phyloP scores from a whole-genome alignment of 352 stramenopile species.

The Phytophthora hibernalis region DNA sequence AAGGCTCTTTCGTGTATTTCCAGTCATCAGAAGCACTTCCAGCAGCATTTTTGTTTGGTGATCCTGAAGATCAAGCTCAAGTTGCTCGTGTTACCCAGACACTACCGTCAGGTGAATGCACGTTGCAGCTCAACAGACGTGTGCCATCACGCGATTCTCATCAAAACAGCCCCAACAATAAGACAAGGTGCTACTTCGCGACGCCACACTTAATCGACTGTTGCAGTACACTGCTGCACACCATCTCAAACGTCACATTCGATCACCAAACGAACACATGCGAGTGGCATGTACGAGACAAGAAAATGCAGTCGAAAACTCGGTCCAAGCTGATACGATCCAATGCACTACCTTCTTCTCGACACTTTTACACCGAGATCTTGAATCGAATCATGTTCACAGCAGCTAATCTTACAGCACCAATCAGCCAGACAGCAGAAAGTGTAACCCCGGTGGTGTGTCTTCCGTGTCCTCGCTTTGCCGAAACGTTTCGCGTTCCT shows the following conservation, averaged over 20 bases:
- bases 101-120: conserved; percentile 41
- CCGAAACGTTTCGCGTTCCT: conserved; percentile 17
- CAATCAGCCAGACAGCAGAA: conserved; percentile 12
- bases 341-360: conserved; percentile 15
- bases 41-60: conserved; percentile 8
- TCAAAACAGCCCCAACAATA: conserved; percentile 8
- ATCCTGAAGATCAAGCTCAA: conserved; percentile 39
- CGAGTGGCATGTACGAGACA: conserved; percentile 26
- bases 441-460: not conserved
- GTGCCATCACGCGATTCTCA: conserved; percentile 9
- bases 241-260: conserved; percentile 42
- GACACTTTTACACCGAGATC: conserved; percentile 45
- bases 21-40: conserved; percentile 26
- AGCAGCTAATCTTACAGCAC: conserved; percentile 18
- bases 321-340: not conserved
- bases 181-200: conserved; percentile 33
- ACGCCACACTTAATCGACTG: conserved; percentile 56
- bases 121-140: conserved; percentile 46
- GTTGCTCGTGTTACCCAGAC: conserved; percentile 44
- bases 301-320: not conserved
- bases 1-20: conserved; percentile 47
- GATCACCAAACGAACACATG: conserved; percentile 34
- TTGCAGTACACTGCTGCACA: conserved; percentile 45
- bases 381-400: conserved; percentile 40
- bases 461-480: conserved; percentile 24